Conservation (phyloP, 345 rosid species). For the Psidium friedrichsthalianum region DNA sequence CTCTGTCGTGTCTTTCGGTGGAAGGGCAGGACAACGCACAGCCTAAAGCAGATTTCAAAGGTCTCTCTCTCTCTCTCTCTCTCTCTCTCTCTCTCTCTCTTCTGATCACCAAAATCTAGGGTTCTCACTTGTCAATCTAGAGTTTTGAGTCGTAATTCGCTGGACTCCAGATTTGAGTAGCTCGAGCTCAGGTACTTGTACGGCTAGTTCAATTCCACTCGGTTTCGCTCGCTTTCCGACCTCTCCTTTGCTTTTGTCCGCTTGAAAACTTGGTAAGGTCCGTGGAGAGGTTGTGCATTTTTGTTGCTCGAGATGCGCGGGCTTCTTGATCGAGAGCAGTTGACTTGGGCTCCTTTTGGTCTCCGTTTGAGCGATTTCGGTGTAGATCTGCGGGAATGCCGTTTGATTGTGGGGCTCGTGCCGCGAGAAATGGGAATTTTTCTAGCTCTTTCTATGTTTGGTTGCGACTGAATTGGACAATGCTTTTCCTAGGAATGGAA, state of each 20-base stretch:
- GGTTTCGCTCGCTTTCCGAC: neutral
- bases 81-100: neutral
- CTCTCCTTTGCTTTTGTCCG: neutral
- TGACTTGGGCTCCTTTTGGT: neutral
- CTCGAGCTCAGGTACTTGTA: neutral
- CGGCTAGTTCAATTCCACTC: neutral
- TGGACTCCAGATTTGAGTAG: neutral
- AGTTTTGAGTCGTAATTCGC: neutral
- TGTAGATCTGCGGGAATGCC: neutral
- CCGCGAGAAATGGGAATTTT: neutral
- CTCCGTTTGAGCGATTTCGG: neutral
- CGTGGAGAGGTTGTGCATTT: neutral
- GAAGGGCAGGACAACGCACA: neutral
- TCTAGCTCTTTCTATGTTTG: neutral
- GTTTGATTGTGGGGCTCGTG: neutral
- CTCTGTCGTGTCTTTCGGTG: neutral
- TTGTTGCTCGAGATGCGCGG: neutral
- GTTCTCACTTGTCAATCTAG: neutral
- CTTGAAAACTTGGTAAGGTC: neutral
- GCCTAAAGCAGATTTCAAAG: neutral
- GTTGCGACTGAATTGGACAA: neutral
- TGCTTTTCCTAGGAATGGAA: neutral
- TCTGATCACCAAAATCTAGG: neutral
- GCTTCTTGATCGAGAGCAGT: neutral
- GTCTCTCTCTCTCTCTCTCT: neutral